These are phyloP conservation scores for Xylaria curta DNA, from an alignment of 495 filamentous ascomycete species.

Conservation along the genomic window DNA sequence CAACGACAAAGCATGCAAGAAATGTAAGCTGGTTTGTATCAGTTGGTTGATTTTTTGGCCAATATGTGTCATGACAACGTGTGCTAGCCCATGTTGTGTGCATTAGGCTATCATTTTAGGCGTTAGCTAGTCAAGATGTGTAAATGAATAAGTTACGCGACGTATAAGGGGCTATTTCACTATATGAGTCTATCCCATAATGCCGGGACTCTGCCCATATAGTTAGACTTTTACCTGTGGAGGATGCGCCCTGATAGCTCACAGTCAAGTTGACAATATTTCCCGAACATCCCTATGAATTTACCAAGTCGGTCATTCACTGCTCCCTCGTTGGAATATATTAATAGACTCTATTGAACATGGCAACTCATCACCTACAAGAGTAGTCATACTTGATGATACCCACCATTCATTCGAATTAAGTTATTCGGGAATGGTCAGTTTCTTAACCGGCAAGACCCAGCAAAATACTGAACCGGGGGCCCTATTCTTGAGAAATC, in stretches of 20 bases:
- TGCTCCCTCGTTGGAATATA: neutral
- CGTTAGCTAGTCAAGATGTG: neutral
- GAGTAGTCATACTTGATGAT: neutral
- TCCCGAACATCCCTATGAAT: neutral
- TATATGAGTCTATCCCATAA: neutral
- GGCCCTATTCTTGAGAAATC: neutral
- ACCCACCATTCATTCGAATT: neutral
- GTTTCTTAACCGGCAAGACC: neutral
- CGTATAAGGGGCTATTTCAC: neutral
- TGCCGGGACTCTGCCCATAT: neutral
- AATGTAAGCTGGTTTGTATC: neutral
- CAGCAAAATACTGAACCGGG: neutral
- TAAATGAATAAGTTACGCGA: neutral
- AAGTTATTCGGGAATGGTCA: neutral
- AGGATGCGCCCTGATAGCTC: neutral
- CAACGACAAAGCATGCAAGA: neutral
- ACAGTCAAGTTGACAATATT: neutral
- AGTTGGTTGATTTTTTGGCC: neutral
- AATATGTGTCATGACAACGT: neutral
- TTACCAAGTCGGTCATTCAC: neutral
- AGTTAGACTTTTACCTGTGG: neutral
- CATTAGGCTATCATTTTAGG: neutral
- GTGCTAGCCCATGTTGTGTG: neutral
- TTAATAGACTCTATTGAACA: neutral
- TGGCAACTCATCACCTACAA: neutral